Base-by-base conservation (phyloP, 768 basidiomycete species). In the Boletus reticuloceps region DNA sequence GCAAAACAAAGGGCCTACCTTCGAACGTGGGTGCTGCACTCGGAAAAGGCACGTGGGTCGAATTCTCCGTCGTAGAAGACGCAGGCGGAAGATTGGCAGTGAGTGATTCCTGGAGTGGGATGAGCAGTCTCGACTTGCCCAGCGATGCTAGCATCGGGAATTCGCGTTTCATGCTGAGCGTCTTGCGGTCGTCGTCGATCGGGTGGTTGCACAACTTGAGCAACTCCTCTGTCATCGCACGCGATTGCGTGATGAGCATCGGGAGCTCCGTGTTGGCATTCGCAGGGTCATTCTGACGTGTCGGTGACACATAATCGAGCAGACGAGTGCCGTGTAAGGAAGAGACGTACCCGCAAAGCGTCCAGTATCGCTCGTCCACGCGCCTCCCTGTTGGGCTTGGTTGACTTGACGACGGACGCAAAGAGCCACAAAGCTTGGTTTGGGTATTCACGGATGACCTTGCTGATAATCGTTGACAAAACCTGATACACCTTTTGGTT, bases 371-470 rank as follows among this genome's bases (percentile, higher is more conserved):
- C 59, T 42, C 67, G 75, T 45, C 90, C 94, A 56, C 90, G 80
- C 37, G 71, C 60, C 52, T 79, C 75, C 39, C 95, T 79, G 38
- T 77, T 78, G 0, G 63, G 5, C 56, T 89, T 88, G 32, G 83
- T 91, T 1, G 95, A 97, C 70, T 94, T 91, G 42, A 89, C 82
- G 11, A 92, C 91, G 2, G 92, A 88, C 1, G 86, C 84, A 65
- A 96, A 95, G 9, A 94, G 80, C 97, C 97, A 99, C 27, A 98
- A 74, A 0, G 89, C 87, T 72, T 98, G 97, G 42, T 86, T 85
- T 12, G 97, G 95, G 68, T 93, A 95, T 56, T 84, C 82, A 51
- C 77, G 73, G n/a, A 98, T 78, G 29, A 98, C 90, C 17, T 68
- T 74, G 16, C 75, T 70, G 51, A 98, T 93, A 34, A 98, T 79